phyloP scores from a whole-genome alignment of 2,329 filamentous ascomycete genomes.

The Escovopsis sp. region DNA sequence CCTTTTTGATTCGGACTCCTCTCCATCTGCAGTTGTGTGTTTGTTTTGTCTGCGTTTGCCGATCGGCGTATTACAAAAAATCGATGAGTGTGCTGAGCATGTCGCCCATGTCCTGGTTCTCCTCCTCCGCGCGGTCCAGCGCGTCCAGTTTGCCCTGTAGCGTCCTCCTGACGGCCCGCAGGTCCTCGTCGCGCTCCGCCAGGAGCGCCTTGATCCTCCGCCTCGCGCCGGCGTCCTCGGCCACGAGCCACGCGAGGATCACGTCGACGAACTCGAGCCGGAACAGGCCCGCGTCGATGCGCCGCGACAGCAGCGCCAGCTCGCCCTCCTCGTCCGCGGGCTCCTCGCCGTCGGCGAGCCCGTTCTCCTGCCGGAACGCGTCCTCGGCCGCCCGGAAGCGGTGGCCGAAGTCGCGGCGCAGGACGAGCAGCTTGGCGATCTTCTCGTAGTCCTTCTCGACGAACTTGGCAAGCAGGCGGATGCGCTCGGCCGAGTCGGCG shows the following conservation, averaged over 20 bases:
- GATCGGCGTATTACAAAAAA: conserved; percentile 26
- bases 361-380: conserved; percentile 20
- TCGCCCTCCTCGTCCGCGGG: conserved; percentile 30
- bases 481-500: conserved; percentile 60
- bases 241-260: conserved; percentile 77
- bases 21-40: neutral
- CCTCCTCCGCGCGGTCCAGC: conserved; percentile 40
- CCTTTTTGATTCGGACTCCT: too few species aligned
- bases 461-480: conserved; percentile 82
- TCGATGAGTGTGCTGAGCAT: conserved; percentile 39
- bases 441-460: conserved; percentile 92
- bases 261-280: conserved; percentile 72
- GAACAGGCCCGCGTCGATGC: conserved; percentile 75
- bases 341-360: neutral
- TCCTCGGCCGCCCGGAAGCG: conserved; percentile 44
- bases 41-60: neutral
- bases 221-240: conserved; percentile 69
- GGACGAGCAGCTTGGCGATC: conserved; percentile 51
- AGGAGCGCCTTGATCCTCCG: conserved; percentile 49
- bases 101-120: conserved; percentile 42
- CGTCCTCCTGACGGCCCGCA: conserved; percentile 49
- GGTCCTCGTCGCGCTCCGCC: conserved; percentile 50
- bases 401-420: conserved; percentile 56
- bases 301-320: conserved; percentile 57
- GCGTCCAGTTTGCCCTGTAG: conserved; percentile 45